Evolutionary conservation across 1,284 basidiomycete genomes (phyloP), one percentile per base, ranked within the genome.

Genomic region (Leccinum solheimii): DNA sequence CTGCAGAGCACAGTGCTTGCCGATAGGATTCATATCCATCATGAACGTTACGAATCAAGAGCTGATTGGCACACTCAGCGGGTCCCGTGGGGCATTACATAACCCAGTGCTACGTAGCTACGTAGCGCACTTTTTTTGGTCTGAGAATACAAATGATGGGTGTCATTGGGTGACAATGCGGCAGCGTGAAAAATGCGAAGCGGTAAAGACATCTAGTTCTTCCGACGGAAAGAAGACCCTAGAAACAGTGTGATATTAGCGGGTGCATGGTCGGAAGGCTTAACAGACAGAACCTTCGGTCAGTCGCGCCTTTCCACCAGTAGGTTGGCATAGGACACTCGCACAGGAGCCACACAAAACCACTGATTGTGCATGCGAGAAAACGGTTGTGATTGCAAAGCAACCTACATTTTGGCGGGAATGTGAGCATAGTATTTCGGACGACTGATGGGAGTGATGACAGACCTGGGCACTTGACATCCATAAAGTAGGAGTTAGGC

Each of bases 401-500:
- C 94, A 97, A 67, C 93, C 93, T 92, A 72, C 53, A 65, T 8
- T 26, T 14, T 30, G 50, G 62, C 60, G 61, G 57, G 58, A 38
- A 65, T 52, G 57, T 68, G 59, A 57, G 40, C 5, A 56, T 9
- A 11, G 3, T 1, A 13, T 27, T 51, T 43, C 13, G 13, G 38
- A 48, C 23, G 11, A 23, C 48, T 9, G 5, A 52, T n/a, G 10
- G 11, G n/a, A 79, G 7, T 36, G 23, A 30, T 38, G n/a, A 61
- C 86, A 66, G 63, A 92, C 95, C 94, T 75, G 97, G 92, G 84
- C 97, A 99, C 83, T 99, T 99, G 75, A 99, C 96, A 78, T 99
- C 97, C 97, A 99, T 99, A 84, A 98, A 99, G 84, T 96, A 98
- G 53, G 95, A 97, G 83, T 97, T 95, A 68, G 95, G 95, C 66